Evolutionary conservation across 202 grass and related monocot genomes (phyloP).

Genomic region (Alloteropsis angusta): DNA sequence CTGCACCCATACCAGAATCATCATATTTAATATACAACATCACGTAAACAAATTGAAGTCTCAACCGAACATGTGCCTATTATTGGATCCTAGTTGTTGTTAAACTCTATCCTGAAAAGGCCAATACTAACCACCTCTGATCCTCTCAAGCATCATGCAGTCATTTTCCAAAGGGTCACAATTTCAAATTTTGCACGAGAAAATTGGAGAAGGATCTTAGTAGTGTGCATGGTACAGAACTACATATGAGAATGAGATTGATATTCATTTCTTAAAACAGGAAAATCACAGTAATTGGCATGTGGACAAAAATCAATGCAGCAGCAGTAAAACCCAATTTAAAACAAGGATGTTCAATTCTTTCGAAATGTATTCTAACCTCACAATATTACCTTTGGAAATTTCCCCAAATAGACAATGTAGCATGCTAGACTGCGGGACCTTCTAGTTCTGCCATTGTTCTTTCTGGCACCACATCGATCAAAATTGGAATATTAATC

Average conservation of each 20-base stretch:
- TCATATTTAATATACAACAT: slow-evolving; percentile 1
- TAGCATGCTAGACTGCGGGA: slow-evolving; percentile 30
- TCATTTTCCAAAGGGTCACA: slow-evolving; percentile 40
- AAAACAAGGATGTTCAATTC: neutral
- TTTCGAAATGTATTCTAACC: neutral
- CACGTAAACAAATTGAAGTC: neutral
- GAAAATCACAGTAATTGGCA: neutral
- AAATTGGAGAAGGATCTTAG: slow-evolving; percentile 33
- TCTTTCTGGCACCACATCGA: slow-evolving; percentile 45
- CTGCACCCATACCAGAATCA: neutral
- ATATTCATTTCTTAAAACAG: slow-evolving; percentile 26
- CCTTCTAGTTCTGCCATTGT: slow-evolving; percentile 28
- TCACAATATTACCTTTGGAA: slow-evolving; percentile 30
- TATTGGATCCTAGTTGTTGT: no score
- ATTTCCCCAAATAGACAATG: slow-evolving; percentile 35
- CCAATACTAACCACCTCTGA: slow-evolving; percentile 1
- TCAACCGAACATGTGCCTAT: neutral
- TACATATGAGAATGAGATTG: neutral
- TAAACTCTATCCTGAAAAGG: neutral
- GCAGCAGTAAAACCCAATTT: neutral
- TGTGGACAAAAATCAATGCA: neutral
- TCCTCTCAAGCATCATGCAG: slow-evolving; percentile 39
- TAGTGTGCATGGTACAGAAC: slow-evolving; percentile 31
- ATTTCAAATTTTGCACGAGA: slow-evolving; percentile 22
- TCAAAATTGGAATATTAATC: slow-evolving; percentile 43